These are phyloP conservation scores for Spathaspora passalidarum DNA, from an alignment of 805 yeast genomes.

Conservation along the genomic window DNA sequence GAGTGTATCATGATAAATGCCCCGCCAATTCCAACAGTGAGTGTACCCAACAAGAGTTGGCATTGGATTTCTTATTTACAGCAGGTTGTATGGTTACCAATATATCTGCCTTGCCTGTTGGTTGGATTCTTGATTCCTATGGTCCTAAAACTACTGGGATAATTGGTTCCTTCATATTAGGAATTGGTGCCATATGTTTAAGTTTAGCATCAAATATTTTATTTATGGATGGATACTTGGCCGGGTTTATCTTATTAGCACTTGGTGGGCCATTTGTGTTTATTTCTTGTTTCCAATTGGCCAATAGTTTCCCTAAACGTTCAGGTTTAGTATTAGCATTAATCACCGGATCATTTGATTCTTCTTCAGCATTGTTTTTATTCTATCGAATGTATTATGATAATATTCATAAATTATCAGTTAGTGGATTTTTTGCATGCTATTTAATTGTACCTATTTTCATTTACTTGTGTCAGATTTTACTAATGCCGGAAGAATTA, in stretches of 20 bases:
- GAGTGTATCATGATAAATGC: constrained; percentile 70
- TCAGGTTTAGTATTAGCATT: constrained; percentile 81
- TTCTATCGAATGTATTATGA: constrained; percentile 66
- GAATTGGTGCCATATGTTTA: constrained; percentile 51
- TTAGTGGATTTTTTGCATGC: constrained; percentile 59
- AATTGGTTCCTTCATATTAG: constrained; percentile 62
- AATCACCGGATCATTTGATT: constrained; percentile 90
- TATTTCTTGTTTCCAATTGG: constrained; percentile 82
- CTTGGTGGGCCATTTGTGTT: constrained; percentile 93
- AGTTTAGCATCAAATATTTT: constrained; percentile 9
- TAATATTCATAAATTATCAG: constrained; percentile 34
- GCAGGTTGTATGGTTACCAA: constrained; percentile 86
- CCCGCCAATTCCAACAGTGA: constrained; percentile 18
- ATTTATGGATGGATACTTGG: constrained; percentile 57
- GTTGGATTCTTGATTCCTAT: constrained; percentile 67
- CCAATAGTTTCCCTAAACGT: constrained; percentile 79
- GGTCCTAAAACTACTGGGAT: constrained; percentile 83
- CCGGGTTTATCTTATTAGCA: constrained; percentile 75
- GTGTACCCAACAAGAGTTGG: constrained; percentile 79
- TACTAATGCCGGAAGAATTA: constrained; percentile 76
- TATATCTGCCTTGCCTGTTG: constrained; percentile 78
- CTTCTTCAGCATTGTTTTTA: constrained; percentile 85
- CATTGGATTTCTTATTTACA: constrained; percentile 79
- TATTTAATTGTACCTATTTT: constrained; percentile 78
- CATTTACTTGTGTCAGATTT: constrained; percentile 67